A percentile compares a stretch with the other conserved stretches of the same genome.
Evolutionary conservation across 1,284 basidiomycete genomes (phyloP).

Genomic region (Waitea zeae): DNA sequence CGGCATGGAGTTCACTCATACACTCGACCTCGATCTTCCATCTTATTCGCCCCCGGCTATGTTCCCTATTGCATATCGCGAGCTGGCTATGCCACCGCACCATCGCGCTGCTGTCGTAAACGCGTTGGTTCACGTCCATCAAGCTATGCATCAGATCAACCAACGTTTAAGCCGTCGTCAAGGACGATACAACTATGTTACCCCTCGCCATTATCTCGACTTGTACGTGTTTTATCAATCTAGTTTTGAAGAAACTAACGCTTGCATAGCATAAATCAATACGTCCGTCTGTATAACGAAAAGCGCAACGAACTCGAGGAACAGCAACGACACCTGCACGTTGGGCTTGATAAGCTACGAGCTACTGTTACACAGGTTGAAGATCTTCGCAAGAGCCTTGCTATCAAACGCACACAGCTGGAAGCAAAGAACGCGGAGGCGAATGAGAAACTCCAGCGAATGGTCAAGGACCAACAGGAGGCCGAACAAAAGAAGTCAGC

Average conservation of each 20-base stretch:
- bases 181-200: slow-evolving; percentile 93
- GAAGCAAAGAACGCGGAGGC: slow-evolving; percentile 90
- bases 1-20: slow-evolving; percentile 86
- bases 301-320: slow-evolving; percentile 98
- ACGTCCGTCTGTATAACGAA: slow-evolving; percentile 90
- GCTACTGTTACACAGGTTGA: slow-evolving; percentile 95
- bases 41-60: slow-evolving; percentile 60
- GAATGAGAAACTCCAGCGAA: slow-evolving; percentile 92
- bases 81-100: slow-evolving; percentile 62
- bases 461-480: slow-evolving; percentile 97
- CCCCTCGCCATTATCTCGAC: slow-evolving; percentile 94
- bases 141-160: slow-evolving; percentile 82
- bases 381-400: slow-evolving; percentile 88
- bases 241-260: slow-evolving; percentile 1
- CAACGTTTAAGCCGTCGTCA: slow-evolving; percentile 79
- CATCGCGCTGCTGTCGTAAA: slow-evolving; percentile 87
- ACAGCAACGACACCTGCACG: slow-evolving; percentile 96
- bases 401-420: slow-evolving; percentile 85
- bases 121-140: slow-evolving; percentile 85
- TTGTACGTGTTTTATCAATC: slow-evolving; percentile 63
- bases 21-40: slow-evolving; percentile 76
- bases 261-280: slow-evolving; percentile 79
- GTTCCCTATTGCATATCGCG: slow-evolving; percentile 83
- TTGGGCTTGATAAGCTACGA: slow-evolving; percentile 92
- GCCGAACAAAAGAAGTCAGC: slow-evolving; percentile 97